Base-by-base conservation (phyloP, 169 alveolate genomes). In the Amoebophrya sp. region DNA sequence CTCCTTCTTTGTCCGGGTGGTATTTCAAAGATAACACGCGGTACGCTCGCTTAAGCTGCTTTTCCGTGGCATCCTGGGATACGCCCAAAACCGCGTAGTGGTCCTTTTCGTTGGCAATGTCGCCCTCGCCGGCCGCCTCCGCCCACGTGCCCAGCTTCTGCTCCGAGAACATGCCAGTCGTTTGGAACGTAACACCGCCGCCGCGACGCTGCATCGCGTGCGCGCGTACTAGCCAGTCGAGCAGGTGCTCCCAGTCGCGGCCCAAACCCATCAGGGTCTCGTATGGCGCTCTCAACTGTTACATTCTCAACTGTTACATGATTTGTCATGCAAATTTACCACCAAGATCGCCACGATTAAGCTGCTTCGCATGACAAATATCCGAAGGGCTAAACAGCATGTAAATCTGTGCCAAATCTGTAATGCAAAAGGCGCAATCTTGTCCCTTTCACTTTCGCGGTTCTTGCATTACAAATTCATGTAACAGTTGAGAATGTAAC, bases 81-180 rank as follows among this genome's bases (percentile, higher is more conserved):
- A 66, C 83, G 29, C 83, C 83, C 83, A 66, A 66, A 2, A 66
- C 83, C 83, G 83, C 83, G 32, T 66, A 66, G 83, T 66, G 83
- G 83, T 66, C 83, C 35, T 66, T 66, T n/a, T 25, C 35, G 83
- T 66, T n/a, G 32, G 83, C 83, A 25, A 66, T 66, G 83, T 66
- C 83, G 35, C 35, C 83, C 38, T 18, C 38, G 32, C 35, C 38
- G 32, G 83, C 83, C 83, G 83, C 83, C 35, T 66, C 83, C 83
- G 83, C 83, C 83, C 83, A 66, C 38, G 83, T 66, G 32, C 83
- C 83, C 83, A 66, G 1, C 83, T 66, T 66, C 32, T 2, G 10
- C 10, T 66, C 83, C 10, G 83, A 66, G 32, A 66, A 66, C 83
- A 66, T 66, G 39, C 83, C 83, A n/a, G n/a, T n/a, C n/a, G n/a